These are phyloP conservation scores for Phytophthora kernoviae DNA, from an alignment of 352 stramenopile species.

Conservation along the genomic window DNA sequence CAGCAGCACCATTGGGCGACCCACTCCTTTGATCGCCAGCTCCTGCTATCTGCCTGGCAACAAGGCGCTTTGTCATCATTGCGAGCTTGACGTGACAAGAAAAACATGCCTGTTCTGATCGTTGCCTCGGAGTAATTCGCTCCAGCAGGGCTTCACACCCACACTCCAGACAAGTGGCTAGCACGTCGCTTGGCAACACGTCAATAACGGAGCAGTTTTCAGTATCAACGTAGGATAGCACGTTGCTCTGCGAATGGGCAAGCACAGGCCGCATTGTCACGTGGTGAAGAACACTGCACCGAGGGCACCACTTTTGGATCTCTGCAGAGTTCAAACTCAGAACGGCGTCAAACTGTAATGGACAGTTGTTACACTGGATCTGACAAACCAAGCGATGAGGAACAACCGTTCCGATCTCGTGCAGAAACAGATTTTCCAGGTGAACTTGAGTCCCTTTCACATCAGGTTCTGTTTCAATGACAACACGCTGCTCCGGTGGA, in stretches of 20 bases:
- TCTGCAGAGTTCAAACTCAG: conserved; percentile 47
- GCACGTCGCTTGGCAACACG: conserved; percentile 68
- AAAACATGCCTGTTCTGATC: conserved; percentile 72
- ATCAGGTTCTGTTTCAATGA: conserved; percentile 61
- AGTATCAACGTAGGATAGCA: conserved; percentile 73
- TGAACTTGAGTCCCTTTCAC: conserved; percentile 55
- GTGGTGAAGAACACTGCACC: conserved; percentile 76
- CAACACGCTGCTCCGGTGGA: conserved; percentile 42
- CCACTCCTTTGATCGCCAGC: conserved; percentile 23
- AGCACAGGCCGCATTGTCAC: conserved; percentile 72
- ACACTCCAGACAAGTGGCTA: conserved; percentile 76
- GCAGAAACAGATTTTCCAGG: conserved; percentile 75
- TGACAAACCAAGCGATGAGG: conserved; percentile 67
- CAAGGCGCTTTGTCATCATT: conserved; percentile 64
- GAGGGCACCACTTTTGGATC: conserved; percentile 81
- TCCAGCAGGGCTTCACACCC: conserved; percentile 68
- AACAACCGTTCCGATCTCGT: conserved; percentile 79
- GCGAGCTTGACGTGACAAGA: conserved; percentile 81
- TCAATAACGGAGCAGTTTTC: conserved; percentile 78
- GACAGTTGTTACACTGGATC: conserved; percentile 75
- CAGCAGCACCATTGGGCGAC: conserved; percentile 4
- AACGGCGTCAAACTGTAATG: conserved; percentile 68
- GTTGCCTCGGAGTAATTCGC: conserved; percentile 50
- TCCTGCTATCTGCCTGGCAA: conserved; percentile 32
- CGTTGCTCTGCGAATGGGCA: conserved; percentile 63